Evolutionary conservation across 306 rosid species (phyloP).

Genomic region (Purshia tridentata): DNA sequence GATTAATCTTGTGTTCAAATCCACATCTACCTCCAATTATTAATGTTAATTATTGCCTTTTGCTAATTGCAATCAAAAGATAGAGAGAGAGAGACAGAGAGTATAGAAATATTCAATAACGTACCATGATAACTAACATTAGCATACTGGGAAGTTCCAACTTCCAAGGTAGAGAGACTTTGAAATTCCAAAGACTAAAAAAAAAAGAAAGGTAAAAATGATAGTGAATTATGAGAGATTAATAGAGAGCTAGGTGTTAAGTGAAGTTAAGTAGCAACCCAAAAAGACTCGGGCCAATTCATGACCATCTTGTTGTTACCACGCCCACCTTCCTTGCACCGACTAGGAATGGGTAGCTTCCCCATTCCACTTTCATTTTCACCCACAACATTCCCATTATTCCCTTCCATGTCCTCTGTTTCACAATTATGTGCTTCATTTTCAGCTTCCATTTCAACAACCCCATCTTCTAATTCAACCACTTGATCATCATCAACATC

Average conservation of each 20-base stretch:
- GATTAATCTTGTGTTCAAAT: too few species aligned
- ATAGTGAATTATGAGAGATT: constrained; percentile 17
- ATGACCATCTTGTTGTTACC: constrained; percentile 31
- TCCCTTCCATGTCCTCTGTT: constrained; percentile 41
- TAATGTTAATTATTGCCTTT: neutral
- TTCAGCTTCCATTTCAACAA: neutral
- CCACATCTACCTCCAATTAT: neutral
- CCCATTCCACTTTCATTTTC: constrained; percentile 39
- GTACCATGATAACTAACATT: constrained; percentile 67
- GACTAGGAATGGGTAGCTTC: constrained; percentile 42
- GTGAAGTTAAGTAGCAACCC: constrained; percentile 25
- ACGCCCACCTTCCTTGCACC: constrained; percentile 65
- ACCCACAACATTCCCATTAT: constrained; percentile 36
- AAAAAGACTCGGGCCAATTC: constrained; percentile 46
- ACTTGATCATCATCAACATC: neutral
- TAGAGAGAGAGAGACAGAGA: constrained; percentile 1
- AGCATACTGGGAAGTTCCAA: constrained; percentile 32
- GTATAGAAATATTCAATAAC: constrained; percentile 37
- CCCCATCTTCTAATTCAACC: neutral
- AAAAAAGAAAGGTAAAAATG: constrained; percentile 2
- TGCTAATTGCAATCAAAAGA: neutral
- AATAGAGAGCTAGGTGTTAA: constrained; percentile 11
- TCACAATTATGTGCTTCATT: neutral
- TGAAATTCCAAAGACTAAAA: constrained; percentile 20
- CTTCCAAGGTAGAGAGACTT: constrained; percentile 31